phyloP scores from a whole-genome alignment of 192 early-diverging fungal genomes.

The Gamsiella multidivaricata region DNA sequence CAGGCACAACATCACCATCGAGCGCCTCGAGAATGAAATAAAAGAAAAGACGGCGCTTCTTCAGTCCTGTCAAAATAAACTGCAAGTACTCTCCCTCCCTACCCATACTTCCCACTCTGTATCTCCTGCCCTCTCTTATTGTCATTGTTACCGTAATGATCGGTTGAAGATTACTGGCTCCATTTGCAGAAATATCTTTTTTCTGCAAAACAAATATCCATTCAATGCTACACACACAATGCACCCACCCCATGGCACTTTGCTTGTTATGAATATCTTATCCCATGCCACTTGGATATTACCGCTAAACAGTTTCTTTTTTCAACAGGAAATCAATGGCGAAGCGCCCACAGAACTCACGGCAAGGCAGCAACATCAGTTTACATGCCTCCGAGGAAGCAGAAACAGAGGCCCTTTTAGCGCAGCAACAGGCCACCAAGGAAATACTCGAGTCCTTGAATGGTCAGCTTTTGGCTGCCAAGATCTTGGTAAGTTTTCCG shows the following conservation, averaged over 20 bases:
- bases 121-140: background rate
- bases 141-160: background rate
- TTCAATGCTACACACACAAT: too few relatives aligned
- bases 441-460: slow-evolving; percentile 37
- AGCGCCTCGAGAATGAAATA: slow-evolving; percentile 40
- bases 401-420: slow-evolving; percentile 4
- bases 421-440: slow-evolving; percentile 25
- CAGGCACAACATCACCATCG: slow-evolving; percentile 46
- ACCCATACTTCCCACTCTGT: background rate
- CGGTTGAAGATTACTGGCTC: background rate
- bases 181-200: background rate
- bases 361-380: slow-evolving; percentile 40
- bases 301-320: too few relatives aligned
- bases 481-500: slow-evolving; percentile 48
- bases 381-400: slow-evolving; percentile 19
- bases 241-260: too few relatives aligned
- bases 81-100: slow-evolving; percentile 23
- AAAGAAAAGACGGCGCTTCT: slow-evolving; percentile 45
- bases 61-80: slow-evolving; percentile 36
- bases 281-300: too few relatives aligned
- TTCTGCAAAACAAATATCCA: too few relatives aligned
- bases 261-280: background rate
- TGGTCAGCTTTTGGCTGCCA: slow-evolving; percentile 44
- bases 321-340: slow-evolving; percentile 28
- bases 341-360: slow-evolving; percentile 30